These are phyloP conservation scores for Colletotrichum godetiae DNA, from an alignment of 2,329 filamentous ascomycete species.

Conservation along the genomic window DNA sequence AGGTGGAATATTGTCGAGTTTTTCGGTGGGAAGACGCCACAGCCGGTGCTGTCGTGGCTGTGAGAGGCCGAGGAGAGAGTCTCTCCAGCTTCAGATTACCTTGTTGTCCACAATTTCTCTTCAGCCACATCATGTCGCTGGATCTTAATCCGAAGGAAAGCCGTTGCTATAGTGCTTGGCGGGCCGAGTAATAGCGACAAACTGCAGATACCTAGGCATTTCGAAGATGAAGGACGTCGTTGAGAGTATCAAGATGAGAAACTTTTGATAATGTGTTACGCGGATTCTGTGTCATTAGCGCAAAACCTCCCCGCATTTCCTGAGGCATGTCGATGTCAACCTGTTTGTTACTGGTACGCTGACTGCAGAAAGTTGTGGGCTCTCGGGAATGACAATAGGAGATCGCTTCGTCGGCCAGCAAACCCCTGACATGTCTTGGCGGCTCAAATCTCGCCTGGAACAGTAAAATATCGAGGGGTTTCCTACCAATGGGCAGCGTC, in stretches of 20 bases:
- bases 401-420: not conserved
- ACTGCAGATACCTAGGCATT: not conserved
- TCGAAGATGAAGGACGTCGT: not conserved
- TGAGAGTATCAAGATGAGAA: not conserved
- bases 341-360: not conserved
- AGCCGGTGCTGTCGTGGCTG: not conserved
- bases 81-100: not conserved
- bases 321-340: not conserved
- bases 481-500: not conserved
- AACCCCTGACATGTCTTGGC: constrained; percentile 1
- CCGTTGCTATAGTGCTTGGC: not conserved
- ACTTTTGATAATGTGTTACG: not conserved
- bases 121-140: not conserved
- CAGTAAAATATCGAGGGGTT: not conserved
- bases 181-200: not conserved
- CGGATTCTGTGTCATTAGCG: constrained; percentile 12
- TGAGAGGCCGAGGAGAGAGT: not conserved
- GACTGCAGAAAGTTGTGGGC: not conserved
- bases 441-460: not conserved
- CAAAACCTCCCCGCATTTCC: constrained; percentile 3
- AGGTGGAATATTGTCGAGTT: not conserved
- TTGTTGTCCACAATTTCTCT: not conserved
- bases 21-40: constrained; percentile 8
- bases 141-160: not conserved
- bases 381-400: not conserved